Evolutionary conservation across 2,329 filamentous ascomycete species (phyloP).

Genomic region (Cladosporium sp.): DNA sequence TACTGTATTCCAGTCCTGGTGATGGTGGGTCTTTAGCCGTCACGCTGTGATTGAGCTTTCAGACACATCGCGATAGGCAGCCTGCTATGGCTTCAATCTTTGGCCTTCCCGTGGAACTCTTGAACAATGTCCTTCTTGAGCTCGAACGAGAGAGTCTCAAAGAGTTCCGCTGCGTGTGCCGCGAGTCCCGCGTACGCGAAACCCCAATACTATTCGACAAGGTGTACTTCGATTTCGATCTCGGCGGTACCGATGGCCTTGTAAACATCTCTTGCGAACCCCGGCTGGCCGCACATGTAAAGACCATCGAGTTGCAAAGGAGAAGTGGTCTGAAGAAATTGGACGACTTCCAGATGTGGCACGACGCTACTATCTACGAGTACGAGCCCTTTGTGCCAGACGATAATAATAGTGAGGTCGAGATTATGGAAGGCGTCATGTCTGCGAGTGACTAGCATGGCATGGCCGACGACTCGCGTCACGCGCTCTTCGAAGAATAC

Average conservation of each 20-base stretch:
- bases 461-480: constrained; percentile 8
- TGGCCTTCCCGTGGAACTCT: constrained; percentile 6
- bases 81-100: constrained; percentile 11
- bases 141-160: constrained; percentile 9
- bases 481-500: constrained; percentile 3
- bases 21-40: background rate
- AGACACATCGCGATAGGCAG: constrained; percentile 11
- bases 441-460: background rate
- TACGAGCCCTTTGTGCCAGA: constrained; percentile 5
- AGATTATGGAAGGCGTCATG: constrained; percentile 10
- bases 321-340: constrained; percentile 10
- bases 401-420: constrained; percentile 2
- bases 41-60: constrained; percentile 3
- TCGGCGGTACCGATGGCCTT: constrained; percentile 6
- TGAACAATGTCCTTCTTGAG: constrained; percentile 11
- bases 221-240: constrained; percentile 8
- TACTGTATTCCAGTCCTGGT: no score
- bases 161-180: constrained; percentile 5
- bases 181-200: background rate
- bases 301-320: constrained; percentile 7
- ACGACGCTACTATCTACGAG: constrained; percentile 7
- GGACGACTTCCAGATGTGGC: constrained; percentile 4
- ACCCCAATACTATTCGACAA: constrained; percentile 9
- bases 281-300: constrained; percentile 3
- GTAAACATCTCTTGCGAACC: constrained; percentile 11